These are phyloP conservation scores for Thalassiosira pacifica DNA, from an alignment of 352 stramenopile species.

Conservation along the genomic window DNA sequence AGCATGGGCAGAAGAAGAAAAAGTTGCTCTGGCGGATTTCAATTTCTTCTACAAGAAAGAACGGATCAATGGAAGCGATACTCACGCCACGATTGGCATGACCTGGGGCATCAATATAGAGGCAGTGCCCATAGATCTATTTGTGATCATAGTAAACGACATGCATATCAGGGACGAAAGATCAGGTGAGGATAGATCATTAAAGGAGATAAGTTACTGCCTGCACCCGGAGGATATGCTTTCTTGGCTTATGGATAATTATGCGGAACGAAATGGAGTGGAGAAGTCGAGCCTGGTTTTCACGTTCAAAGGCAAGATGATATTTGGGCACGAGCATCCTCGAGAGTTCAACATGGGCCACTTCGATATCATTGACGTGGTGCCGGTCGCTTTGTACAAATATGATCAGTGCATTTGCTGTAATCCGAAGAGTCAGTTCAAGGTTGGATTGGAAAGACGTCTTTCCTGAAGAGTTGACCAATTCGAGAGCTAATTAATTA, in stretches of 20 bases:
- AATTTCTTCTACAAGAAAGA: conserved; percentile 10
- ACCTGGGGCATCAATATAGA: not conserved
- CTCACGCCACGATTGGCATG: conserved; percentile 9
- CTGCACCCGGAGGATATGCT: conserved; percentile 23
- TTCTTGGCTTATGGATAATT: conserved; percentile 8
- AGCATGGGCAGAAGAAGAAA: not conserved
- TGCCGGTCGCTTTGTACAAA: conserved; percentile 10
- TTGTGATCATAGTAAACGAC: not conserved
- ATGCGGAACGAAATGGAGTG: conserved; percentile 1
- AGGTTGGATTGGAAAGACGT: too few relatives aligned
- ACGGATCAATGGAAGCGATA: not conserved
- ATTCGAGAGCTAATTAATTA: too few relatives aligned
- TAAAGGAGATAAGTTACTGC: too few relatives aligned
- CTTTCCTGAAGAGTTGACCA: too few relatives aligned
- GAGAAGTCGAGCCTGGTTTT: conserved; percentile 28
- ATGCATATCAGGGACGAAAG: conserved; percentile 4
- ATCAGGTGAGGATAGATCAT: not conserved
- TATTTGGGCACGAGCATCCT: conserved; percentile 32
- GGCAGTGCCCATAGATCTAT: not conserved
- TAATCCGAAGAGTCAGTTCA: not conserved
- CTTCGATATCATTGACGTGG: conserved; percentile 1
- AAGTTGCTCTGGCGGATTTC: not conserved
- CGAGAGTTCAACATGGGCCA: conserved; percentile 8
- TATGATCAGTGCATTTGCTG: conserved; percentile 26
- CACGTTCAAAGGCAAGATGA: conserved; percentile 5